Percentiles rank a stretch among this genome's conserved stretches.
Evolutionary conservation across 2,329 filamentous ascomycete species (phyloP).

Genomic region (Bertia moriformis): DNA sequence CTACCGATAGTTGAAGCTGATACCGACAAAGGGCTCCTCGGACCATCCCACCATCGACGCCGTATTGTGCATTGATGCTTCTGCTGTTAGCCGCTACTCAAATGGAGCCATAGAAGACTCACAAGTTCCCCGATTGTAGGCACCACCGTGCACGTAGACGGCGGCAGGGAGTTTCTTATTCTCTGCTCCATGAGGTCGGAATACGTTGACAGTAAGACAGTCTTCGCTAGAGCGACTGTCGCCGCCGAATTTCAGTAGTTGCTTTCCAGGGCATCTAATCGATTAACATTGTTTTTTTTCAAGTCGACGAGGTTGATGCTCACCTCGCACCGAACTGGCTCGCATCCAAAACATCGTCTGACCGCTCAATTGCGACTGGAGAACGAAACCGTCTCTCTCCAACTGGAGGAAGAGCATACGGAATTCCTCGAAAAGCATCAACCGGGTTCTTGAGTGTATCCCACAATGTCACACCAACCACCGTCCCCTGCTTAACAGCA

Average conservation of each 20-base stretch:
- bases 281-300: no score
- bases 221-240: constrained; percentile 9
- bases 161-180: constrained; percentile 9
- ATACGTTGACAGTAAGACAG: constrained; percentile 11
- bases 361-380: constrained; percentile 12
- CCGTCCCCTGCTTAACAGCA: constrained; percentile 9
- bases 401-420: constrained; percentile 28
- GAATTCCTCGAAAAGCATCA: constrained; percentile 29
- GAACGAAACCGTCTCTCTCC: constrained; percentile 29
- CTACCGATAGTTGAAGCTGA: constrained; percentile 33
- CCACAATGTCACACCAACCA: constrained; percentile 15
- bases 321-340: constrained; percentile 9
- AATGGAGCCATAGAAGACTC: background rate
- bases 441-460: constrained; percentile 14
- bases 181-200: constrained; percentile 6
- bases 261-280: background rate
- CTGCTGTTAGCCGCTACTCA: no score
- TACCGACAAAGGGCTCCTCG: constrained; percentile 33
- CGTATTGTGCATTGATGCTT: constrained; percentile 30
- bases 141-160: constrained; percentile 12
- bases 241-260: background rate
- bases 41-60: constrained; percentile 44
- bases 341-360: constrained; percentile 10
- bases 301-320: no score
- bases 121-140: constrained; percentile 11